A percentile compares a stretch with the other conserved stretches of the same genome.
phyloP scores from a whole-genome alignment of 1,284 basidiomycete species.

The Moniliophthora roreri region DNA sequence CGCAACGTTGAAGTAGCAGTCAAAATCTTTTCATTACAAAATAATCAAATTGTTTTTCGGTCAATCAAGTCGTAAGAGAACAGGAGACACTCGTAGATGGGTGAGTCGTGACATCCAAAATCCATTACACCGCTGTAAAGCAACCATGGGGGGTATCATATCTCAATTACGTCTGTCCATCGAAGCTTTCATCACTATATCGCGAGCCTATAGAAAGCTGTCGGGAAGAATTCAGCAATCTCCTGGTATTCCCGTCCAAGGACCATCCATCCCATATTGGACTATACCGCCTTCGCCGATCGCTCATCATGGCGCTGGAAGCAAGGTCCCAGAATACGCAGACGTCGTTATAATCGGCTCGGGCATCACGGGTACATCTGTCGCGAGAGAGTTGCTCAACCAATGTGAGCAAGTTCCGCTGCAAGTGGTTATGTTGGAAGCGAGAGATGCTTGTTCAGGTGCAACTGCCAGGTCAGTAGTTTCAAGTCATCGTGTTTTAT shows the following conservation, averaged over 20 bases:
- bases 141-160: too few relatives aligned
- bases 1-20: too few relatives aligned
- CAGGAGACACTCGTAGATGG: too few relatives aligned
- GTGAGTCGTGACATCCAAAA: too few relatives aligned
- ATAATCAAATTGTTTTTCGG: too few relatives aligned
- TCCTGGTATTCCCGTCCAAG: slow-evolving; percentile 58
- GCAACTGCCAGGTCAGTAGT: slow-evolving; percentile 61
- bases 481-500: not conserved
- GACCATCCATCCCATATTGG: slow-evolving; percentile 62
- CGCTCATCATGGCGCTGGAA: slow-evolving; percentile 36
- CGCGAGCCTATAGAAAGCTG: too few relatives aligned
- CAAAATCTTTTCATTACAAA: too few relatives aligned
- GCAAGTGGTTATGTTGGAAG: slow-evolving; percentile 64
- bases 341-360: slow-evolving; percentile 72
- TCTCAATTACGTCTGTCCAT: too few relatives aligned
- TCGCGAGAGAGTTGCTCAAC: slow-evolving; percentile 54
- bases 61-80: too few relatives aligned
- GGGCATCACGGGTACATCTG: slow-evolving; percentile 65
- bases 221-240: slow-evolving; percentile 33
- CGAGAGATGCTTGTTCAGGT: slow-evolving; percentile 66
- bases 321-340: slow-evolving; percentile 43
- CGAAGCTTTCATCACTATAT: too few relatives aligned
- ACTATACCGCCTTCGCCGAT: slow-evolving; percentile 52
- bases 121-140: too few relatives aligned
- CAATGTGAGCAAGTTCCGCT: slow-evolving; percentile 27